Percentiles rank a stretch among this genome's conserved stretches.
Conservation (phyloP, 192 early-diverging fungal species). For the Coemansia erecta region DNA sequence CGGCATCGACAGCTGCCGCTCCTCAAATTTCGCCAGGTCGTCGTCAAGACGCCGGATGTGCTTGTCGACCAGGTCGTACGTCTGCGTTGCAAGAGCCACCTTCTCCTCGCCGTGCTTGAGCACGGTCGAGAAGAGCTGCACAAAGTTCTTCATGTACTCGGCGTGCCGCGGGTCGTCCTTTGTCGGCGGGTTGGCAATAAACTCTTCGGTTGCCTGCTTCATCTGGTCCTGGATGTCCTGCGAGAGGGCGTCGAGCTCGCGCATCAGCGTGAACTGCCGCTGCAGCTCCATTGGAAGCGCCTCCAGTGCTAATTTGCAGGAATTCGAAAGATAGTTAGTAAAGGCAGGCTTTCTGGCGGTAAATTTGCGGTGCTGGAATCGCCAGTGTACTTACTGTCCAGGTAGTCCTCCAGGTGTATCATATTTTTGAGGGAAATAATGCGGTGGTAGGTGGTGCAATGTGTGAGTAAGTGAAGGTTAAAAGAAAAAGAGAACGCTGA, state of each 20-base stretch:
- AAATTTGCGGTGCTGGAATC: too few relatives aligned
- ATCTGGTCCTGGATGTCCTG: conserved; percentile 74
- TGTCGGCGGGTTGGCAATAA: conserved; percentile 61
- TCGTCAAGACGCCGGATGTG: conserved; percentile 88
- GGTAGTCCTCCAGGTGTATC: conserved; percentile 84
- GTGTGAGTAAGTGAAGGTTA: too few relatives aligned
- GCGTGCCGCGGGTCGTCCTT: conserved; percentile 50
- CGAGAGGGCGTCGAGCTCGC: conserved; percentile 78
- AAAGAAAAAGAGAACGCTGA: too few relatives aligned
- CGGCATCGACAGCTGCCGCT: conserved; percentile 76
- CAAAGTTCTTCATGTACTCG: conserved; percentile 52
- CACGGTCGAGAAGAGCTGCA: conserved; percentile 66
- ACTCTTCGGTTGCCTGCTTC: conserved; percentile 64
- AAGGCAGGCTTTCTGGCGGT: too few relatives aligned
- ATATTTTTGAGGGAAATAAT: conserved; percentile 8
- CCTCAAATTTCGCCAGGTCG: conserved; percentile 89
- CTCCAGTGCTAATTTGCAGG: conserved; percentile 60
- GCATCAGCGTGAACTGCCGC: conserved; percentile 90
- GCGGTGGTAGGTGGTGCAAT: too few relatives aligned
- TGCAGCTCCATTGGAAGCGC: conserved; percentile 74
- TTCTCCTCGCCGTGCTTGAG: conserved; percentile 92
- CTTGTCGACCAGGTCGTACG: conserved; percentile 91
- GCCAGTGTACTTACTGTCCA: conserved; percentile 64
- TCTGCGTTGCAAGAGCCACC: conserved; percentile 87
- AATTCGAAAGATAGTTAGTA: too few relatives aligned